phyloP scores from a whole-genome alignment of 495 filamentous ascomycete species.

The Hyaloscypha finlandica region DNA sequence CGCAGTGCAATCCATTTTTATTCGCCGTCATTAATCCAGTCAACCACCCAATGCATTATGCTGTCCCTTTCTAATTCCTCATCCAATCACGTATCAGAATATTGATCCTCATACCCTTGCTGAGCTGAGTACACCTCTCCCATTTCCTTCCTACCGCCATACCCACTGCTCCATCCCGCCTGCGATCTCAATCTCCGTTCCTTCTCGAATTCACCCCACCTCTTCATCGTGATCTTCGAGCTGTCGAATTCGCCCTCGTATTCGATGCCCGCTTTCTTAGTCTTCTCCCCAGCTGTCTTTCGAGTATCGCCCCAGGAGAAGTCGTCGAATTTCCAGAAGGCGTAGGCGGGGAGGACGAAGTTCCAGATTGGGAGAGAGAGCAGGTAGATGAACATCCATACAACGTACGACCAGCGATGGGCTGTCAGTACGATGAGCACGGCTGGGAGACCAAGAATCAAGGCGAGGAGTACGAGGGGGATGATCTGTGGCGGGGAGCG shows the following conservation, averaged over 20 bases:
- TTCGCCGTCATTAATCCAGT: neutral
- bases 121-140: constrained; percentile 11
- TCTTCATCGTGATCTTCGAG: constrained; percentile 97
- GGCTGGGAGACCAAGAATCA: constrained; percentile 93
- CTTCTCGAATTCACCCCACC: constrained; percentile 96
- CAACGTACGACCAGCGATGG: constrained; percentile 89
- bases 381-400: constrained; percentile 98
- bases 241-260: constrained; percentile 97
- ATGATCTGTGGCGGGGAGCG: constrained; percentile 84
- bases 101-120: constrained; percentile 28
- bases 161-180: constrained; percentile 18
- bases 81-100: constrained; percentile 25
- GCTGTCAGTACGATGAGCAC: constrained; percentile 94
- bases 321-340: constrained; percentile 99
- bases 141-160: constrained; percentile 24
- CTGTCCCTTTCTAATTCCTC: neutral
- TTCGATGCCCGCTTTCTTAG: constrained; percentile 73
- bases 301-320: constrained; percentile 99
- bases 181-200: constrained; percentile 37
- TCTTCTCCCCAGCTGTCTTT: constrained; percentile 90
- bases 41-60: constrained; percentile 18
- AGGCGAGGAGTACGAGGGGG: constrained; percentile 82
- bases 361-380: constrained; percentile 96
- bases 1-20: constrained; percentile 5
- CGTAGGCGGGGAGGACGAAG: constrained; percentile 89